Percentiles rank a stretch among this genome's conserved stretches.
These are phyloP conservation scores for Trichothecium roseum DNA, from an alignment of 2,329 filamentous ascomycete genomes.

Conservation along the genomic window DNA sequence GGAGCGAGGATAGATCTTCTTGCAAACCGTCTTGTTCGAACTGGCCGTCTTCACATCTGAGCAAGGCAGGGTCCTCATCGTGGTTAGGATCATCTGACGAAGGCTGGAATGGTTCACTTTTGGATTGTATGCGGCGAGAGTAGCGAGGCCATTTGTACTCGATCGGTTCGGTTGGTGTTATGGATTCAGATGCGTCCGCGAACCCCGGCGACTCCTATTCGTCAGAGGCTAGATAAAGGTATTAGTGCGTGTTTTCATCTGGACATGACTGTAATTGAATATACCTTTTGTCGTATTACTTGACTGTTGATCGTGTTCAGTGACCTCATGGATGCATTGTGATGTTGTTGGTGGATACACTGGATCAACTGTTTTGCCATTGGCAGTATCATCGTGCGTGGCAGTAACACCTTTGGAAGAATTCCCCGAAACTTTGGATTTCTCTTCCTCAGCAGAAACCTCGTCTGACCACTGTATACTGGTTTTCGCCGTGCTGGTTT, in stretches of 20 bases:
- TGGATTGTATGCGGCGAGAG: conserved; percentile 34
- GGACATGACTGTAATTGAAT: conserved; percentile 3
- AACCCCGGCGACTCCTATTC: too few relatives aligned
- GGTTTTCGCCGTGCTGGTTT: not conserved
- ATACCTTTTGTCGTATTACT: conserved; percentile 9
- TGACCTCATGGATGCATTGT: conserved; percentile 1
- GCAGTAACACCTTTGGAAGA: too few relatives aligned
- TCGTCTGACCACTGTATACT: conserved; percentile 18
- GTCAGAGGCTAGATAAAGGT: not conserved
- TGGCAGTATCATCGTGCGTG: too few relatives aligned
- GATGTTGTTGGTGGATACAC: not conserved
- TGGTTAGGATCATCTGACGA: conserved; percentile 1
- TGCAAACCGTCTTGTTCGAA: too few relatives aligned
- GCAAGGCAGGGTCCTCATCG: too few relatives aligned
- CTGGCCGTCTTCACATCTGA: too few relatives aligned
- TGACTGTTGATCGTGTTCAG: conserved; percentile 1
- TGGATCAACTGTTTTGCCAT: too few relatives aligned
- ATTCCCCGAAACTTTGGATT: conserved; percentile 2
- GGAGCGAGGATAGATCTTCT: too few relatives aligned
- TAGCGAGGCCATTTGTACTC: conserved; percentile 24
- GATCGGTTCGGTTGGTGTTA: not conserved
- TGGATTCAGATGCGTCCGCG: not conserved
- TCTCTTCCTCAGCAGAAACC: conserved; percentile 13
- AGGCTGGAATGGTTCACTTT: conserved; percentile 29
- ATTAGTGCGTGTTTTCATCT: not conserved